Conservation (phyloP, 306 rosid species). For the Vachellia collinsii region DNA sequence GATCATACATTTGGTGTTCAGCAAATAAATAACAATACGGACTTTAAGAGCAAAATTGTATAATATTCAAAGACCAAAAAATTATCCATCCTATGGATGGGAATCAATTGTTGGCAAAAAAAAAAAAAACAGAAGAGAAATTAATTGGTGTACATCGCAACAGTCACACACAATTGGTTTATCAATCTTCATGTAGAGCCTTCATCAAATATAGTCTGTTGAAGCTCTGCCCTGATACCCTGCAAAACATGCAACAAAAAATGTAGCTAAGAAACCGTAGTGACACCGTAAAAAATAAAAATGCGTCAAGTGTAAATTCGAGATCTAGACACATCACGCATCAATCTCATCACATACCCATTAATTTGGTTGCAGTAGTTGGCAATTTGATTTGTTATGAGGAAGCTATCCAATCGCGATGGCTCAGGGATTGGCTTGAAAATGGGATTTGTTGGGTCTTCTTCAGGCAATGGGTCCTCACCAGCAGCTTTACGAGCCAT, state of each 20-base stretch:
- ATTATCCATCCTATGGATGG: not conserved
- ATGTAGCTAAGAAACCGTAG: not conserved
- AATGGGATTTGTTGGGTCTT: conserved; percentile 87
- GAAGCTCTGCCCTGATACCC: conserved; percentile 91
- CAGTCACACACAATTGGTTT: conserved; percentile 24
- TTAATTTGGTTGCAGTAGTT: conserved; percentile 98
- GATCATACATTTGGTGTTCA: conserved; percentile 29
- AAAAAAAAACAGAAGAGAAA: no score
- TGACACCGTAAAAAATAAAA: not conserved
- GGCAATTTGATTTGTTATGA: conserved; percentile 87
- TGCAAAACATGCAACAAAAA: conserved; percentile 44
- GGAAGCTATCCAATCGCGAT: conserved; percentile 93
- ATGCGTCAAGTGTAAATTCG: not conserved
- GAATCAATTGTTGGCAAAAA: conserved; percentile 17
- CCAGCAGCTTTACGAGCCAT: conserved; percentile 77
- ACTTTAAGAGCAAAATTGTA: conserved; percentile 16
- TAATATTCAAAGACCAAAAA: not conserved
- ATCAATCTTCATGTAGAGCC: conserved; percentile 75
- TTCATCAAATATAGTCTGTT: conserved; percentile 77
- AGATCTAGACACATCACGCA: not conserved
- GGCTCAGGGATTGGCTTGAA: conserved; percentile 92
- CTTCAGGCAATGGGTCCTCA: conserved; percentile 93
- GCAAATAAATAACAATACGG: not conserved
- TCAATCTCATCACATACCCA: conserved; percentile 53
- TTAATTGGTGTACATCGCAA: conserved; percentile 26